Percentiles rank a stretch among this genome's conserved stretches.
Conservation (phyloP, 345 rosid species). For the Stellera chamaejasme region DNA sequence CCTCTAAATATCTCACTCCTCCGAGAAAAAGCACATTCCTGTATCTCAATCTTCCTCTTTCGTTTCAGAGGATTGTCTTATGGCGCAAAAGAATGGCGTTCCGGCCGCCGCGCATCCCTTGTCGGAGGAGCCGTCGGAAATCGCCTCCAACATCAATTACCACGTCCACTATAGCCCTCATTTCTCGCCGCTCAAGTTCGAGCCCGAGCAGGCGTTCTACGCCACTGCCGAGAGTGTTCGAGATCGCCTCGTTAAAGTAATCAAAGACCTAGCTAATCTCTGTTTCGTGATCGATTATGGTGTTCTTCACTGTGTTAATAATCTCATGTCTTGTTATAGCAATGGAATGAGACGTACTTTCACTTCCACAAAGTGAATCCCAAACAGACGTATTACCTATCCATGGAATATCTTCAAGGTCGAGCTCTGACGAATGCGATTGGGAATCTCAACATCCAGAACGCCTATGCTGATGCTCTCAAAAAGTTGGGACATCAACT, state of each 20-base stretch:
- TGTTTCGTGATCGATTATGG: neutral
- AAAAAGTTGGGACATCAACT: slow-evolving; percentile 70
- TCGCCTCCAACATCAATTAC: slow-evolving; percentile 75
- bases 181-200: slow-evolving; percentile 90
- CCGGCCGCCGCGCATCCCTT: slow-evolving; percentile 52
- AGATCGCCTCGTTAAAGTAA: slow-evolving; percentile 78
- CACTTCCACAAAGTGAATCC: slow-evolving; percentile 79
- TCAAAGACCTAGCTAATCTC: neutral
- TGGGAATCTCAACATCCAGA: slow-evolving; percentile 63
- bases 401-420: slow-evolving; percentile 99
- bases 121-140: slow-evolving; percentile 42
- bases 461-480: slow-evolving; percentile 78
- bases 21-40: slow-evolving; percentile 2
- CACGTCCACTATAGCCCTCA: slow-evolving; percentile 80
- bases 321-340: slow-evolving; percentile 32
- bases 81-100: slow-evolving; percentile 24
- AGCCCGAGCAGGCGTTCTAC: slow-evolving; percentile 77
- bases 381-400: slow-evolving; percentile 88
- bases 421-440: slow-evolving; percentile 84
- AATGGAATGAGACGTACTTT: slow-evolving; percentile 83
- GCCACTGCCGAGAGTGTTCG: slow-evolving; percentile 89
- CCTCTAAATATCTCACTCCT: neutral
- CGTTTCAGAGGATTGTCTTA: neutral
- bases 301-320: slow-evolving; percentile 3
- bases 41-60: neutral